Conservation (phyloP, 257 asterid genomes). For the Przewalskia tangutica region DNA sequence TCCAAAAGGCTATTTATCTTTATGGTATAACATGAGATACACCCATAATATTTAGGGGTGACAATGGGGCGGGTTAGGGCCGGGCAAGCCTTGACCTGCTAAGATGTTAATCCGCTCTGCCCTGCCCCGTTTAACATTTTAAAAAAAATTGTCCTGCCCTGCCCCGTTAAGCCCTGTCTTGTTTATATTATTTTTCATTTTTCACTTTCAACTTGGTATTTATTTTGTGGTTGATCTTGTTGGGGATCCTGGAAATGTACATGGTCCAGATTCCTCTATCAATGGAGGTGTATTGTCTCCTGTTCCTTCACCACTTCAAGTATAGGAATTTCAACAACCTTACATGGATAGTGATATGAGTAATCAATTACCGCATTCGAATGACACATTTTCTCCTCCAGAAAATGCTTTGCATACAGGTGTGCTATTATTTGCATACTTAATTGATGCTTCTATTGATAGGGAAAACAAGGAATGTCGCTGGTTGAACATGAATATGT, state of each 20-base stretch:
- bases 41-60: too few species aligned
- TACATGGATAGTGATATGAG: slow-evolving; percentile 24
- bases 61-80: too few species aligned
- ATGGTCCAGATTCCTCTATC: slow-evolving; percentile 74
- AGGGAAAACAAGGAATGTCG: not conserved
- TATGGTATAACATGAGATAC: too few species aligned
- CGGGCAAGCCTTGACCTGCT: too few species aligned
- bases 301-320: slow-evolving; percentile 77
- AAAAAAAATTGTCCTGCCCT: too few species aligned
- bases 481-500: not conserved
- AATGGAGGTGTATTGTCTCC: slow-evolving; percentile 50
- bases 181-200: too few species aligned
- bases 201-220: too few species aligned
- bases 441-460: not conserved
- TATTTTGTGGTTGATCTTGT: slow-evolving; percentile 89
- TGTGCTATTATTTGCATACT: slow-evolving; percentile 15
- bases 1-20: too few species aligned
- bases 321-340: slow-evolving; percentile 49
- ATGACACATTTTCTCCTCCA: slow-evolving; percentile 17
- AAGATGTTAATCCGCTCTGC: too few species aligned
- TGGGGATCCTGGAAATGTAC: slow-evolving; percentile 82
- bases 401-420: slow-evolving; percentile 42
- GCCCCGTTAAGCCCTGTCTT: too few species aligned
- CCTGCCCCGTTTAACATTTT: too few species aligned
- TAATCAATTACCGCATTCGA: slow-evolving; percentile 32